Evolutionary conservation across 1,139 yeast species (phyloP), one percentile per base, ranked within the genome.

Genomic region (Suhomyces choctaworum): DNA sequence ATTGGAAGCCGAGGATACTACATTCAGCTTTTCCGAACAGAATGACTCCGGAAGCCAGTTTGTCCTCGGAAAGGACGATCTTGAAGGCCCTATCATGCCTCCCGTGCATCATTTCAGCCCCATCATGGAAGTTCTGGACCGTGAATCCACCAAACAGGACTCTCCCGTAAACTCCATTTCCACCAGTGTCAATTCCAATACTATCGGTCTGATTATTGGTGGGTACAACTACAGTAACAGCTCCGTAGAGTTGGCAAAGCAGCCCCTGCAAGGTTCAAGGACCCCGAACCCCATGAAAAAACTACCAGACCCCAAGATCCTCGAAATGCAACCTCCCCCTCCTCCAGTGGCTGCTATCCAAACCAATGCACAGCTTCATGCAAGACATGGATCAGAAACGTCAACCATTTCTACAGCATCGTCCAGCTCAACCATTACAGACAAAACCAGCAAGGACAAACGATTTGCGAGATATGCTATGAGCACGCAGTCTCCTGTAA

Each of bases 391-490:
- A 9, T 66, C 73, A 0, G 73, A 59, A 36, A 60, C 65, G 0
- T 64, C 70, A 2, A 58, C 56, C 27, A 49, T 56, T 2, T 64
- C 71, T 2, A 52, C 60, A 1, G 46, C 59, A 9, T 53, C 66
- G 11, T 50, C 66, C n/a, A 58, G 64, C 0, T 42, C 63, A n/a
- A 60, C 66, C 3, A 56, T 59, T 7, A 52, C 67, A 1, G 60
- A 62, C 19, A 56, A 58, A 19, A 55, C 58, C 24, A 55, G 59
- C 28, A 66, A 64, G 37, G 71, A 64, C 40, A 63, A 63, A 48
- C 46, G 76, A 27, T 70, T 70, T 47, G 69, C 66, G 10, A 50
- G 73, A 17, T 70, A 70, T 44, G 76, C 73, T 17, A 70, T 70
- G 73, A 62, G 60, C 31, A 62, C 70, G 1, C 71, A 61, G 36